Conservation (phyloP, 768 basidiomycete genomes). For the Pleurotus eryngii region DNA sequence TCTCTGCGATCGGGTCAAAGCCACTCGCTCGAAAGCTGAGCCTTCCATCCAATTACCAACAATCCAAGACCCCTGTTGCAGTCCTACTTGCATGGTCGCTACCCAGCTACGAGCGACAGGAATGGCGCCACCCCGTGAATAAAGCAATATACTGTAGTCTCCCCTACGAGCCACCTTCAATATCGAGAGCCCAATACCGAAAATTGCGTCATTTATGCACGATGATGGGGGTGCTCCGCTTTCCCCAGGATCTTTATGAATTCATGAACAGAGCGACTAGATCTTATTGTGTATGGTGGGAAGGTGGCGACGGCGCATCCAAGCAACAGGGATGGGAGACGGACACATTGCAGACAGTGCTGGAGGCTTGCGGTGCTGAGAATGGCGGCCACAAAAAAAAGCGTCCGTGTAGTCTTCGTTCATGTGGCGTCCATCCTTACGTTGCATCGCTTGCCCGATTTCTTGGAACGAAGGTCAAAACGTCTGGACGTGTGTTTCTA, state of each 20-base stretch:
- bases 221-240: constrained; percentile 36
- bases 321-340: constrained; percentile 39
- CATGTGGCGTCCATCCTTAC: constrained; percentile 55
- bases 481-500: constrained; percentile 53
- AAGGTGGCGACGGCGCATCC: constrained; percentile 26
- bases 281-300: constrained; percentile 49
- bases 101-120: constrained; percentile 27
- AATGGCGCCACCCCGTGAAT: constrained; percentile 16
- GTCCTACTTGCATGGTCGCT: constrained; percentile 48
- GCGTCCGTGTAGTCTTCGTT: constrained; percentile 57
- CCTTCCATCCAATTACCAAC: constrained; percentile 35
- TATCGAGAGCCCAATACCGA: background rate
- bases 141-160: background rate
- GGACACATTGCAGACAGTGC: constrained; percentile 34
- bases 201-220: background rate
- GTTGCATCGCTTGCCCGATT: constrained; percentile 44
- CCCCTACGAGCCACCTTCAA: background rate
- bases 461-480: constrained; percentile 45
- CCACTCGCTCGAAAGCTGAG: constrained; percentile 34
- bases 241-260: constrained; percentile 46
- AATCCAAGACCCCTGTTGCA: constrained; percentile 31
- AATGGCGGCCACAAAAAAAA: constrained; percentile 32
- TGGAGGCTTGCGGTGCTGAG: constrained; percentile 41
- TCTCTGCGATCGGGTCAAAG: constrained; percentile 33
- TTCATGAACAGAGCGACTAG: constrained; percentile 37